phyloP scores from a whole-genome alignment of 768 basidiomycete genomes.

The Sarcodon sp. region DNA sequence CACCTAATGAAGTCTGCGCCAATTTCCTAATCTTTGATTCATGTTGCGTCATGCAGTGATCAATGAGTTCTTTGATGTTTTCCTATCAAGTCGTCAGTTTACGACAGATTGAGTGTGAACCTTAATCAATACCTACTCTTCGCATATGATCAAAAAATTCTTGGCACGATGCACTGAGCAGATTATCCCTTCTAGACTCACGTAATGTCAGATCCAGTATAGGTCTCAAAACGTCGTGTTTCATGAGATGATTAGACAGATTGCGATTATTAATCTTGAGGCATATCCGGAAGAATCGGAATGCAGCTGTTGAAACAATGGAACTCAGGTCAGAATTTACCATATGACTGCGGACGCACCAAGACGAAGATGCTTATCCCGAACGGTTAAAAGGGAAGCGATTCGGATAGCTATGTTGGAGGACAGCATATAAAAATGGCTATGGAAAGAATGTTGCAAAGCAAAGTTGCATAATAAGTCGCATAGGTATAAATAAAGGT shows the following conservation, averaged over 20 bases:
- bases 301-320: conserved; percentile 45
- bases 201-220: conserved; percentile 74
- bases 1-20: conserved; percentile 43
- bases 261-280: conserved; percentile 75
- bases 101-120: neutral
- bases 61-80: conserved; percentile 78
- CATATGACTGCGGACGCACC: conserved; percentile 36
- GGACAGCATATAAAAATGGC: conserved; percentile 82
- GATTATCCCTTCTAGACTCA: conserved; percentile 81
- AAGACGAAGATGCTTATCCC: conserved; percentile 87
- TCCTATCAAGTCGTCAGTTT: conserved; percentile 35
- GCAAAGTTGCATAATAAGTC: conserved; percentile 86
- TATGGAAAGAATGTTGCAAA: conserved; percentile 82
- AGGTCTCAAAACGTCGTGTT: conserved; percentile 74
- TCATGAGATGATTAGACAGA: conserved; percentile 61
- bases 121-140: conserved; percentile 36
- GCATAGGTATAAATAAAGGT: conserved; percentile 81
- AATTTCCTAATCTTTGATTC: conserved; percentile 54
- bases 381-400: conserved; percentile 63
- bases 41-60: conserved; percentile 71
- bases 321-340: neutral
- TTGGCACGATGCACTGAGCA: conserved; percentile 89
- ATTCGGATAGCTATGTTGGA: conserved; percentile 63
- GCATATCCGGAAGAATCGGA: conserved; percentile 84
- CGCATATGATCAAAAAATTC: conserved; percentile 92